Evolutionary conservation across 2,329 filamentous ascomycete genomes (phyloP).

Genomic region (Trichoderma atroviride): DNA sequence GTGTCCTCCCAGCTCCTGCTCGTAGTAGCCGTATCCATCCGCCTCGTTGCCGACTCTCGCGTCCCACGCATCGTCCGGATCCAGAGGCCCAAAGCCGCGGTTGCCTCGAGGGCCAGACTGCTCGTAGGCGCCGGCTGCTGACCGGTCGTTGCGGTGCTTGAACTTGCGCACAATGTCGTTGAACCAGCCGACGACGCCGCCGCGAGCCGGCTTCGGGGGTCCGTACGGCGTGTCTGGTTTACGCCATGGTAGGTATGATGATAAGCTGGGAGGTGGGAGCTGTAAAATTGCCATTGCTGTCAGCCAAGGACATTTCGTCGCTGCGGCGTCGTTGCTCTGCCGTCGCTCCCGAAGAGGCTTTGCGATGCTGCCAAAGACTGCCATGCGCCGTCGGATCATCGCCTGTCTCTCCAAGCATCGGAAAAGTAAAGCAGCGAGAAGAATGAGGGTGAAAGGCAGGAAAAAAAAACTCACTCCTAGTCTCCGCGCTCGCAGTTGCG

Average conservation of each 20-base stretch:
- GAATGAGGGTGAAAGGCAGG: neutral
- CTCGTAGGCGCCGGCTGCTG: conserved; percentile 73
- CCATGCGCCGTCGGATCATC: conserved; percentile 6
- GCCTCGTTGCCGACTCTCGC: conserved; percentile 74
- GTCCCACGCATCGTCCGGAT: conserved; percentile 88
- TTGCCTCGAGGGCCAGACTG: conserved; percentile 53
- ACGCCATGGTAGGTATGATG: conserved; percentile 73
- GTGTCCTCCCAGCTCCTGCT: conserved; percentile 64
- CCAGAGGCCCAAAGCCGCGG: conserved; percentile 67
- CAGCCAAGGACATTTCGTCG: neutral
- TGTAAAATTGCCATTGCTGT: conserved; percentile 33
- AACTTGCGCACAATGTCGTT: conserved; percentile 65
- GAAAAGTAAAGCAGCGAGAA: neutral
- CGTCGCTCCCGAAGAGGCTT: conserved; percentile 15
- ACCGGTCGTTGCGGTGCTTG: conserved; percentile 66
- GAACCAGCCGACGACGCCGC: conserved; percentile 73
- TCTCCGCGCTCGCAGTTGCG: conserved; percentile 70
- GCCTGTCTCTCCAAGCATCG: neutral
- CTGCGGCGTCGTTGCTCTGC: neutral
- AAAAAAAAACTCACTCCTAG: conserved; percentile 62
- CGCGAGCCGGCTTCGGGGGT: conserved; percentile 57
- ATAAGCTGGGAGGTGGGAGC: conserved; percentile 70
- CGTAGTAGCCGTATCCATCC: conserved; percentile 71
- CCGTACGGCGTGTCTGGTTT: conserved; percentile 51
- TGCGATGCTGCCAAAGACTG: neutral